Percentiles rank a stretch among this genome's conserved stretches.
Evolutionary conservation across 495 filamentous ascomycete genomes (phyloP).

Genomic region (Podospora pseudocomata): DNA sequence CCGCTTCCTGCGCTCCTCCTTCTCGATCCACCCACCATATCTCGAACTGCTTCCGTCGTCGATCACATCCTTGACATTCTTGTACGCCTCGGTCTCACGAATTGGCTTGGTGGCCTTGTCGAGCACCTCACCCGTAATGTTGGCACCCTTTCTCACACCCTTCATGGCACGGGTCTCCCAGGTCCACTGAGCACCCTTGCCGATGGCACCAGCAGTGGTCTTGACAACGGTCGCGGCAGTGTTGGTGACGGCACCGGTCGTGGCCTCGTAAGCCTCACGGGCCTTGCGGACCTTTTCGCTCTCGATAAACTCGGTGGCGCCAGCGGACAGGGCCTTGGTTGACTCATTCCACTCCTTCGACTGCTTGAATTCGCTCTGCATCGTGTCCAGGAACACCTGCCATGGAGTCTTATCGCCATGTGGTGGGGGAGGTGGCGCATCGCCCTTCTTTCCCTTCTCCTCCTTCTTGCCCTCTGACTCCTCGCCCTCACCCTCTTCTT

Average conservation of each 20-base stretch:
- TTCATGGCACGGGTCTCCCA: conserved; percentile 94
- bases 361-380: conserved; percentile 87
- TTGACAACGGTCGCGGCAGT: conserved; percentile 76
- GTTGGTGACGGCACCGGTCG: conserved; percentile 68
- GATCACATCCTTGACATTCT: conserved; percentile 90
- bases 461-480: conserved; percentile 43
- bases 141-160: conserved; percentile 83
- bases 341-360: conserved; percentile 99
- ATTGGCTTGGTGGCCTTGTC: conserved; percentile 93
- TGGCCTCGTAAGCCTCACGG: conserved; percentile 76
- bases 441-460: conserved; percentile 62
- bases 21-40: conserved; percentile 94
- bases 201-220: conserved; percentile 77
- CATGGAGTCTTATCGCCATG: conserved; percentile 97
- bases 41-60: conserved; percentile 95
- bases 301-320: conserved; percentile 87
- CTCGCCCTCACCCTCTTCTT: conserved; percentile 43
- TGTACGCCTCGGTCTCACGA: conserved; percentile 88
- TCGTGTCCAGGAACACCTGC: conserved; percentile 96
- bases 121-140: conserved; percentile 75
- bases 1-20: conserved; percentile 80
- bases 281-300: conserved; percentile 87
- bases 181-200: conserved; percentile 88
- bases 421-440: conserved; percentile 84
- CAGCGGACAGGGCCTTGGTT: conserved; percentile 86